phyloP scores from a whole-genome alignment of 2,329 filamentous ascomycete genomes.

The Cadophora luteo-olivacea region DNA sequence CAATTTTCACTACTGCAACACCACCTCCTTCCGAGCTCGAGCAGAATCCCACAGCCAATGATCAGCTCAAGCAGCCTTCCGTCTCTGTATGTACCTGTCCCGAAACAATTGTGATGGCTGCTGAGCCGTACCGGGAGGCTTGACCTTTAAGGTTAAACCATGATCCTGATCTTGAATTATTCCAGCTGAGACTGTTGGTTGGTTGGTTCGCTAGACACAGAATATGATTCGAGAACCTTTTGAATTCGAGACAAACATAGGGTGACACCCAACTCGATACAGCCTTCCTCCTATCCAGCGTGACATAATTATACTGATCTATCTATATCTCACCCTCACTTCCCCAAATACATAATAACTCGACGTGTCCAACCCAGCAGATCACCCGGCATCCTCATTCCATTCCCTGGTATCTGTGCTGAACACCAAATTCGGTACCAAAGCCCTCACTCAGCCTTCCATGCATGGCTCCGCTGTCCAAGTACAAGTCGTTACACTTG shows the following conservation, averaged over 20 bases:
- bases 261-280: not conserved
- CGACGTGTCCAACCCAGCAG: not conserved
- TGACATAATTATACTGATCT: not conserved
- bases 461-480: constrained; percentile 8
- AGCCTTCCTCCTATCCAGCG: not conserved
- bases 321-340: not conserved
- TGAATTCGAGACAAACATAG: not conserved
- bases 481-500: not conserved
- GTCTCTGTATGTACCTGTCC: not conserved
- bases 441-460: not conserved
- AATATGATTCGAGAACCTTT: not conserved
- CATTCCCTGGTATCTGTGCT: not conserved
- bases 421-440: constrained; percentile 3
- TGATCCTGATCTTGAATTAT: not conserved
- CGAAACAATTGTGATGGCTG: not conserved
- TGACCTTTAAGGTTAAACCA: constrained; percentile 9
- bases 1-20: not conserved
- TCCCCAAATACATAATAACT: not conserved
- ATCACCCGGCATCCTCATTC: not conserved
- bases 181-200: not conserved
- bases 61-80: not conserved
- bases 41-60: constrained; percentile 6
- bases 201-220: not conserved
- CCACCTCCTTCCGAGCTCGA: not conserved
- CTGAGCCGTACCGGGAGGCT: not conserved